Evolutionary conservation across 768 basidiomycete species (phyloP).

Genomic region (Daedalea quercina): DNA sequence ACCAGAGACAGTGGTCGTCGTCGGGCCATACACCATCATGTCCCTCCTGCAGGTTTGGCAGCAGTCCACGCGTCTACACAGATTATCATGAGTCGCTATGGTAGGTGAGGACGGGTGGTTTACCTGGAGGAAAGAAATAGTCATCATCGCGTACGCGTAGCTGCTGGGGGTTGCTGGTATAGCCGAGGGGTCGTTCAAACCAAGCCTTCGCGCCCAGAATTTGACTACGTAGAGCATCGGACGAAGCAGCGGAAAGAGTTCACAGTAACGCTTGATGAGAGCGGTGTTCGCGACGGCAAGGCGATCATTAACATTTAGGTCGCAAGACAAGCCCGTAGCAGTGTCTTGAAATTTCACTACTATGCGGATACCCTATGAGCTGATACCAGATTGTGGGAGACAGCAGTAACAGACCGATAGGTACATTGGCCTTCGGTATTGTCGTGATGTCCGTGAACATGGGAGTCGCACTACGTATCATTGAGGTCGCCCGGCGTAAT

Average conservation of each 20-base stretch:
- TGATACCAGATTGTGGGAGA: not conserved
- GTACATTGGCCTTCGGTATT: constrained; percentile 26
- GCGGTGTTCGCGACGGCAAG: constrained; percentile 46
- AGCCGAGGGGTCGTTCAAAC: constrained; percentile 39
- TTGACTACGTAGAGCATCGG: constrained; percentile 45
- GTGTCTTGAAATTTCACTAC: constrained; percentile 48
- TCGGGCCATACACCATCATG: constrained; percentile 8
- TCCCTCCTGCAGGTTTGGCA: constrained; percentile 49
- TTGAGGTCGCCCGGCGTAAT: no score
- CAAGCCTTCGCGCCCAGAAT: constrained; percentile 49
- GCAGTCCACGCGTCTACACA: constrained; percentile 32
- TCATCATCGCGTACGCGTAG: constrained; percentile 57
- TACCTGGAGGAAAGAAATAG: constrained; percentile 54
- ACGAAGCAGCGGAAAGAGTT: constrained; percentile 35
- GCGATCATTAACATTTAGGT: constrained; percentile 59
- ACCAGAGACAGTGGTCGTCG: constrained; percentile 25
- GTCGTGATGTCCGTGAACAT: constrained; percentile 27
- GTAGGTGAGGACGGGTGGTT: constrained; percentile 4
- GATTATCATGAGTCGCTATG: not conserved
- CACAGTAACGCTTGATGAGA: constrained; percentile 46
- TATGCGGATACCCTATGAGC: not conserved
- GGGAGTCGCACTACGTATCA: no score
- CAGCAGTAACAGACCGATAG: constrained; percentile 25
- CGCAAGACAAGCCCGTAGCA: constrained; percentile 35
- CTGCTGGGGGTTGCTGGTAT: constrained; percentile 43